Evolutionary conservation across 2,329 filamentous ascomycete species (phyloP).

Genomic region (Colletotrichum zoysiae): DNA sequence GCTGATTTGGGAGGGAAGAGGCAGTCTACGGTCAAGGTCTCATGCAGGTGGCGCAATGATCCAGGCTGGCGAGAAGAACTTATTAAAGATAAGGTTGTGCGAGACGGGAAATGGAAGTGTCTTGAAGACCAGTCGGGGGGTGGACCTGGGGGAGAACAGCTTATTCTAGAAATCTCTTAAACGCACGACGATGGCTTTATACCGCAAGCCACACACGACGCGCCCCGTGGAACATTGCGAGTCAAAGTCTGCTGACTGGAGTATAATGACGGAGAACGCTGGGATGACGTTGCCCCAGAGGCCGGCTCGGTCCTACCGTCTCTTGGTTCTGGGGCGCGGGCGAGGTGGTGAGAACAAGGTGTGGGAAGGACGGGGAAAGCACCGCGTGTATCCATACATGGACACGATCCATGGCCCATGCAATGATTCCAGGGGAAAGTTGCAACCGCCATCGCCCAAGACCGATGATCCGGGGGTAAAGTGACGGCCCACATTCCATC

Average conservation of each 20-base stretch:
- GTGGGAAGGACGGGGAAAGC: constrained; percentile 18
- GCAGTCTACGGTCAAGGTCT: neutral
- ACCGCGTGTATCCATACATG: constrained; percentile 18
- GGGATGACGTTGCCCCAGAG: constrained; percentile 38
- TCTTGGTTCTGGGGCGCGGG: constrained; percentile 34
- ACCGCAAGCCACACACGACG: constrained; percentile 25
- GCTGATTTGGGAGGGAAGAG: neutral
- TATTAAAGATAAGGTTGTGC: neutral
- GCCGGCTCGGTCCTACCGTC: constrained; percentile 32
- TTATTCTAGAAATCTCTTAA: neutral
- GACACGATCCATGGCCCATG: constrained; percentile 5
- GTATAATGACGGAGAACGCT: constrained; percentile 17
- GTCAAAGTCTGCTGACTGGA: constrained; percentile 28
- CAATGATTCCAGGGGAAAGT: constrained; percentile 1
- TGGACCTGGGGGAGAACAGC: neutral
- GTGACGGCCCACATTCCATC: neutral
- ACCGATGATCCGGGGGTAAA: constrained; percentile 34
- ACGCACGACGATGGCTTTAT: constrained; percentile 36
- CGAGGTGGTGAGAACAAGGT: constrained; percentile 3
- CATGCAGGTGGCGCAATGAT: constrained; percentile 11
- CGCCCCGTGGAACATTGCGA: neutral
- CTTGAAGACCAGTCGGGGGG: neutral
- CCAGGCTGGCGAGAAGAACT: neutral
- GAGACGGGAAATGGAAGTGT: neutral
- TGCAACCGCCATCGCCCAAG: constrained; percentile 27